These are phyloP conservation scores for Leucosporidium creatinivorum DNA, from an alignment of 768 basidiomycete genomes.

Conservation along the genomic window DNA sequence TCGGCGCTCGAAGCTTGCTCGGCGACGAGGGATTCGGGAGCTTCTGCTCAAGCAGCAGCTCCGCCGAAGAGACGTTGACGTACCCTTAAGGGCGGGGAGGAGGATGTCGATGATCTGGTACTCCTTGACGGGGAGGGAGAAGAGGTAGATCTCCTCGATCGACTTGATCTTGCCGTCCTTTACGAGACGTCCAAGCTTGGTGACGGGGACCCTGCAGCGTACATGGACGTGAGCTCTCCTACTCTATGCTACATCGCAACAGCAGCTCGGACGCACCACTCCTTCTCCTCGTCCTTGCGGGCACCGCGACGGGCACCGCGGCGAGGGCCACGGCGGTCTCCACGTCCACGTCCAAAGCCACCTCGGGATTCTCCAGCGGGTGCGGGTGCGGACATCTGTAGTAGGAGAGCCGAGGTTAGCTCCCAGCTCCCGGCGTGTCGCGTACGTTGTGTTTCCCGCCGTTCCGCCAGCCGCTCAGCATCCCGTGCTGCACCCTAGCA, in stretches of 20 bases:
- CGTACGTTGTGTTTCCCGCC: no score
- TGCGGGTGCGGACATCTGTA: conserved; percentile 45
- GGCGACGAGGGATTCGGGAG: not conserved
- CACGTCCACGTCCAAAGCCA: conserved; percentile 72
- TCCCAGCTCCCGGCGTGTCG: no score
- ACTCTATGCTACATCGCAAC: not conserved
- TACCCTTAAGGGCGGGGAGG: conserved; percentile 93
- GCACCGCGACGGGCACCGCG: conserved; percentile 85
- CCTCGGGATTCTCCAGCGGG: conserved; percentile 73
- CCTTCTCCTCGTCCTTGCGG: conserved; percentile 99
- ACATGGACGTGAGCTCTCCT: not conserved
- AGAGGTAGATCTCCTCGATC: conserved; percentile 99
- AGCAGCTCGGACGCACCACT: conserved; percentile 60
- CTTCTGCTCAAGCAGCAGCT: no score
- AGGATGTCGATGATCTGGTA: conserved; percentile 99
- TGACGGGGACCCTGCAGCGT: conserved; percentile 76
- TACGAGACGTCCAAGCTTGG: conserved; percentile 97
- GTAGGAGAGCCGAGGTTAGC: not conserved
- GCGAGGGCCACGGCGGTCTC: conserved; percentile 56
- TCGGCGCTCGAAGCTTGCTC: no score
- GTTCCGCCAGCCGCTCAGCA: no score
- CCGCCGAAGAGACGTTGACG: conserved; percentile 2
- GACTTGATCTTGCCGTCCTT: conserved; percentile 99
- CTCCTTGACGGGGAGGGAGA: conserved; percentile 99
- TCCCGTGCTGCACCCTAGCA: no score